Conservation (phyloP, 2,329 filamentous ascomycete genomes). For the Camillea tinctor region DNA sequence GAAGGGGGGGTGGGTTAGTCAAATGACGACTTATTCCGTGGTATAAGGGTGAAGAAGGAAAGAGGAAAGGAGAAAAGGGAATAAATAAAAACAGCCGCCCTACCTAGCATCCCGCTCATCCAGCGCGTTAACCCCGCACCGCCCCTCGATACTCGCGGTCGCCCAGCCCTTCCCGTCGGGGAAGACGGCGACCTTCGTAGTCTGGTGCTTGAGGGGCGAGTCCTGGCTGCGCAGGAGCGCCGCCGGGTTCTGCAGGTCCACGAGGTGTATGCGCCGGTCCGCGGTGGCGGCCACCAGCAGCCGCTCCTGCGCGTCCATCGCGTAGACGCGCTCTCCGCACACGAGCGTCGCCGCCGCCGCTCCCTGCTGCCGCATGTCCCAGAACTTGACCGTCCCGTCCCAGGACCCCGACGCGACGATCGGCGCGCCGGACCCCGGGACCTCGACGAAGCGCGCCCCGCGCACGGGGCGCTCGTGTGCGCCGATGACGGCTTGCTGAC, state of each 20-base stretch:
- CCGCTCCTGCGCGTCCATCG: conserved; percentile 32
- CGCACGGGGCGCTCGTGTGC: conserved; percentile 34
- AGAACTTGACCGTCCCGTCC: conserved; percentile 58
- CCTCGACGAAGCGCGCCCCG: conserved; percentile 32
- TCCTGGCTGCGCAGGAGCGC: conserved; percentile 14
- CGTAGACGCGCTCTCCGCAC: conserved; percentile 49
- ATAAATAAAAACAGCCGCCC: neutral
- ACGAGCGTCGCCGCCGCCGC: conserved; percentile 42
- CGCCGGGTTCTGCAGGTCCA: conserved; percentile 31
- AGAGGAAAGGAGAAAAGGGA: neutral
- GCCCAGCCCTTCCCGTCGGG: conserved; percentile 31
- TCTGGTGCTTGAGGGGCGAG: conserved; percentile 31
- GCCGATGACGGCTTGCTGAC: conserved; percentile 26
- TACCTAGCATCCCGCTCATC: conserved; percentile 25
- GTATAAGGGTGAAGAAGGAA: neutral
- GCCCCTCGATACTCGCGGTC: conserved; percentile 32
- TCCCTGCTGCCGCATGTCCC: conserved; percentile 50
- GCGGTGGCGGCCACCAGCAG: conserved; percentile 34
- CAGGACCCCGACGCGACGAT: conserved; percentile 44
- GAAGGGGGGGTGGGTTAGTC: too few species aligned
- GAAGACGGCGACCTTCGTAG: conserved; percentile 25
- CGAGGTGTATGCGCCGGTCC: conserved; percentile 30
- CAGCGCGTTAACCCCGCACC: conserved; percentile 22
- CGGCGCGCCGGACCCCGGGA: conserved; percentile 20
- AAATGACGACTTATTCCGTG: too few species aligned